Base-by-base conservation (phyloP, 129 eudicot species). In the Flaveria sonorensis region DNA sequence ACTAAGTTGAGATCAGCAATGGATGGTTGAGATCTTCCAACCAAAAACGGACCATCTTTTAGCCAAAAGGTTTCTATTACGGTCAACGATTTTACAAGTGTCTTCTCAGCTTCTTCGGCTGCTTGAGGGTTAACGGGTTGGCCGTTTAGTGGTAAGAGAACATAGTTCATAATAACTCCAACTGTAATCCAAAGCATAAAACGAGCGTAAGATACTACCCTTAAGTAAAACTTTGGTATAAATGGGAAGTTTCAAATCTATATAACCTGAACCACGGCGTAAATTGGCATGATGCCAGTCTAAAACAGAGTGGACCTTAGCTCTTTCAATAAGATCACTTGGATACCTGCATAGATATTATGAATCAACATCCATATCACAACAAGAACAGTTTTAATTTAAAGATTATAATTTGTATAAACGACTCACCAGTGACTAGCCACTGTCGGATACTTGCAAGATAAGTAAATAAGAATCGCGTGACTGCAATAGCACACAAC, bases 261-360 rank as follows among this genome's bases (percentile, higher is more conserved):
- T 46, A 63, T 68, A 68, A 93, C 98, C 89, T 88, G 97, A 55
- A 65, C 96, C 96, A 36, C 84, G 81, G 3, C 96, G 97, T 75
- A 94, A 66, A 81, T 88, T 94, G 51, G 88, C 73, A 85, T 94
- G 99, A 81, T 94, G 99, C 99, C 99, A 94, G 80, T 94, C 97
- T 70, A 94, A 82, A 53, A 88, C 90, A 10, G 97, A 89, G 66
- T 94, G 81, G 69, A 91, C 76, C 83, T 91, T 89, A n/a, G 97
- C 92, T 79, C 97, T 85, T 72, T 73, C 81, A n/a, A 21, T 70
- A 24, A 89, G 62, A 78, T 94, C 98, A 81, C 83, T 70, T 14
- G 98, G 98, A 83, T 94, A 94, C 98, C 98, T 94, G 76, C 16
- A 1, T 47, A 14, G 61, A 10, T 59, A 19, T 36, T 39, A 28